These are phyloP conservation scores for Syncephalis plumigaleata DNA, from an alignment of 371 early-diverging fungal genomes.

Conservation along the genomic window DNA sequence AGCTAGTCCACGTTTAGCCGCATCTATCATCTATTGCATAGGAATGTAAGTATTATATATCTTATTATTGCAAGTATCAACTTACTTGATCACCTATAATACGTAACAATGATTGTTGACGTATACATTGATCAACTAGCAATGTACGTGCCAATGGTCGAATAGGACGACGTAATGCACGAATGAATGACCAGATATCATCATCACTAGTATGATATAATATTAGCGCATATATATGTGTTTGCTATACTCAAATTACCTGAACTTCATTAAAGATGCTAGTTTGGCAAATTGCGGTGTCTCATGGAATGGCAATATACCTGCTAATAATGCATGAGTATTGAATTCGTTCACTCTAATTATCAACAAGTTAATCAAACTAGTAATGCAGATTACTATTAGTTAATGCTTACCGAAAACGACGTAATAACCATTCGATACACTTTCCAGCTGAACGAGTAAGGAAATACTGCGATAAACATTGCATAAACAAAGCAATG, in stretches of 20 bases:
- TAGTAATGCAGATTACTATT: background rate
- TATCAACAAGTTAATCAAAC: background rate
- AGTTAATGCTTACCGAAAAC: constrained; percentile 52
- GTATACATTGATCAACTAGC: constrained; percentile 36
- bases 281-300: constrained; percentile 71
- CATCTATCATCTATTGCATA: no score
- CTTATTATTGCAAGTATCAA: no score
- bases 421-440: constrained; percentile 83
- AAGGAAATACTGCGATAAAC: constrained; percentile 69
- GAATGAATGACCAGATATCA: constrained; percentile 47
- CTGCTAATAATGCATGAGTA: constrained; percentile 50
- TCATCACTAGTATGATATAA: constrained; percentile 9
- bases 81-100: no score
- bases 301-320: constrained; percentile 84
- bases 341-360: constrained; percentile 67
- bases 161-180: constrained; percentile 30
- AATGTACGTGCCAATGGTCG: constrained; percentile 38
- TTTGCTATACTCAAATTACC: constrained; percentile 15
- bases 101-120: constrained; percentile 31
- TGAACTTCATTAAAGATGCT: constrained; percentile 43
- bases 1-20: no score
- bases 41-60: no score
- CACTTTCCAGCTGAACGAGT: constrained; percentile 67
- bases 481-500: constrained; percentile 50
- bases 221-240: background rate